Evolutionary conservation across 164 flowering plant species (phyloP).

Genomic region (Berberis vulgaris): DNA sequence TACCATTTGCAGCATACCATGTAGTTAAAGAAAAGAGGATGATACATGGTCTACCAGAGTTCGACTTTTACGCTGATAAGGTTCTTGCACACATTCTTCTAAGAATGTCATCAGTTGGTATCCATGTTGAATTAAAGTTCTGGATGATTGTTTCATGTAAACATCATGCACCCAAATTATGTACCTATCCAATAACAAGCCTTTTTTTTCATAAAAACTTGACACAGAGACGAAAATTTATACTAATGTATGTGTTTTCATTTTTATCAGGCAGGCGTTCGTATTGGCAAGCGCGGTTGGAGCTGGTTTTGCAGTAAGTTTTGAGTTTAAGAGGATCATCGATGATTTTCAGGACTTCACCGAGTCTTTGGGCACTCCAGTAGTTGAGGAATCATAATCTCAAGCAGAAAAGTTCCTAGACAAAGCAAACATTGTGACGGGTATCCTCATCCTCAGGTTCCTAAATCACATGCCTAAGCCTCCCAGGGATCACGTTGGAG

Average conservation of each 20-base stretch:
- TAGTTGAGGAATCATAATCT: neutral
- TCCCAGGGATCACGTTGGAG: too few relatives aligned
- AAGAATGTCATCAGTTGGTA: too few relatives aligned
- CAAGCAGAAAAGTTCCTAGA: neutral
- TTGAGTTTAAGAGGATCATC: neutral
- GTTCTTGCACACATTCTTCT: neutral
- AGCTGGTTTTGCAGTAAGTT: neutral
- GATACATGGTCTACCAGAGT: neutral
- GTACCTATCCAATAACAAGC: too few relatives aligned
- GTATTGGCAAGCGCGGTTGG: constrained; percentile 1
- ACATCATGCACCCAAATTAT: too few relatives aligned
- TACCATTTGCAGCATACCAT: neutral
- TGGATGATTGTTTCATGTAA: neutral
- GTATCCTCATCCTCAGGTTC: too few relatives aligned
- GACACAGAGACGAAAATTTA: neutral
- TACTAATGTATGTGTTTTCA: neutral
- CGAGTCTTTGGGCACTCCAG: neutral
- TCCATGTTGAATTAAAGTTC: neutral
- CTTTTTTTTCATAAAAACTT: neutral
- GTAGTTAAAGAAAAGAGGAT: neutral
- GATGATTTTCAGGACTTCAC: neutral
- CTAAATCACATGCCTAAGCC: too few relatives aligned
- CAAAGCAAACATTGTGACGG: too few relatives aligned
- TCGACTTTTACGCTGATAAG: neutral
- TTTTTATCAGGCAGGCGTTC: neutral